Base-by-base conservation (phyloP, 805 yeast genomes). In the Ogataea methanolica region DNA sequence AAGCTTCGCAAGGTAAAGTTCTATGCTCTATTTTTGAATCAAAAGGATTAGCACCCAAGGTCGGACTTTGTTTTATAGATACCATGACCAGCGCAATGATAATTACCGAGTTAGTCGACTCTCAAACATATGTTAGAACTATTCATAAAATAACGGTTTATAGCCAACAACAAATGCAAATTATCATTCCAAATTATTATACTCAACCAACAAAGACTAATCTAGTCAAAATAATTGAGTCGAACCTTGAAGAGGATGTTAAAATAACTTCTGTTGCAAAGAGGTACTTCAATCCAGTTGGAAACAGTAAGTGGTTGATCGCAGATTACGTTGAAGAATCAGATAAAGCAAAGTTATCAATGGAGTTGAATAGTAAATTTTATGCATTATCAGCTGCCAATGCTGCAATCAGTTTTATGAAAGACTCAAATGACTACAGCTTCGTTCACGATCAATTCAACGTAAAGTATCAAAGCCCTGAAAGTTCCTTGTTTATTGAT, bases 41-140 rank as follows among this genome's bases (percentile, higher is more conserved):
- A 2, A 47, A 49, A 23, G 52, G 54, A 1, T 19, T 60, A 5
- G 44, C 58, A 0, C 61, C 66, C 1, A 45, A 37, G 2, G 66
- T 75, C 8, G 79, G 79, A 2, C 43, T 73, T 5, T 72, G 76
- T 41, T 62, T 72, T 37, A 45, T 72, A 5, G 62, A 69, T 43
- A 55, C 66, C 14, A 64, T 59, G 33, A 69, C 72, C 0, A 77
- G 76, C 4, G 67, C 62, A 34, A 46, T 75, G 47, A 60, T 60
- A 2, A 44, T 72, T 17, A 64, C 73, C 14, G 68, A 66, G 14
- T 60, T 69, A 14, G 57, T 66, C 17, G 80, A 75, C 52, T 69
- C 79, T 0, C 77, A 70, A 50, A 74, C 77, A 0, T 74, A 64
- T 46, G 73, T 74, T 2, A 58, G 78, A 40, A 71, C 77, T 0